Evolutionary conservation across 73 alveolate genomes (phyloP), one percentile per base, ranked within the genome.

Genomic region (Tetrahymena borealis): DNA sequence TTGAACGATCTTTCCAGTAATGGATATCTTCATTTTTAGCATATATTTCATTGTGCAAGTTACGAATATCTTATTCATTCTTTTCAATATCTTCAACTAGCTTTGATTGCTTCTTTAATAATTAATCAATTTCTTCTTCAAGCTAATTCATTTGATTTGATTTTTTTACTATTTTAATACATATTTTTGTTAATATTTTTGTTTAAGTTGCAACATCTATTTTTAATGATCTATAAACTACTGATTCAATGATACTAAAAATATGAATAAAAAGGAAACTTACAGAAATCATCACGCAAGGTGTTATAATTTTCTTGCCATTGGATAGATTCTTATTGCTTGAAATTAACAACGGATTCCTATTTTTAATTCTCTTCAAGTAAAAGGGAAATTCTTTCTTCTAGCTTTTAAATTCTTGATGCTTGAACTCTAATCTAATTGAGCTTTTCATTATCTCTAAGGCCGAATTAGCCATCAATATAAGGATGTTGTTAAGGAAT

Each of bases 1-100:
- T 60, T 60, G 85, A 60, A 60, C 85, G 85, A 60, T 60, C 85
- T 60, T 60, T 60, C 85, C 85, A 60, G 85, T 60, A 60, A 60
- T 60, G 85, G 85, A 60, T 60, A 60, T 60, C 85, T 60, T 60
- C 85, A 6, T 60, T 60, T 60, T 60, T 60, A 16, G 85, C 85
- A 60, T 60, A 60, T 60, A 60, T 60, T 60, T 60, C 85, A 9
- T 60, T 60, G 28, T 60, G 85, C 85, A 60, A 60, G 28, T 60
- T 60, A 60, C 85, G 85, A 35, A 60, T 60, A 20, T 60, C 85
- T 60, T 60, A 9, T 6, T 60, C 85, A 18, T n/a, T 60, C 28
- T 60, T 60, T 60, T 60, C 85, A 60, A 60, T 20, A 60, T 60
- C 85, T 0, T 60, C 85, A 24, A 60, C 85, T 15, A 3, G 11